Conservation (phyloP, 2,329 filamentous ascomycete genomes). For the Trichophyton schoenleinii region DNA sequence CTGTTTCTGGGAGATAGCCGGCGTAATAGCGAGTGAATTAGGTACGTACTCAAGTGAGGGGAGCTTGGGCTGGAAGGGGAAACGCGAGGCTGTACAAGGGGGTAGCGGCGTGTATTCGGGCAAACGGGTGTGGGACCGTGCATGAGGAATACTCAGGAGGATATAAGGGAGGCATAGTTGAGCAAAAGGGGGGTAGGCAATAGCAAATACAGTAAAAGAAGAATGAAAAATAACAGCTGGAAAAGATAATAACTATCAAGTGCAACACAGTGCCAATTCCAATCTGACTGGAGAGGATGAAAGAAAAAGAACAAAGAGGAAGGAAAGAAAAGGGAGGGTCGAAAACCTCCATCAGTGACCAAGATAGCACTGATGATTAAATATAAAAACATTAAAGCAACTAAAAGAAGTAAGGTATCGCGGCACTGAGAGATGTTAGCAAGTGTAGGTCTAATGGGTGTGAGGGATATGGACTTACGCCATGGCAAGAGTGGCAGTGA, state of each 20-base stretch:
- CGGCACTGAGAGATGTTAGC: slow-evolving; percentile 24
- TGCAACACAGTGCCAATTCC: slow-evolving; percentile 1
- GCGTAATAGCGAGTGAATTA: not conserved
- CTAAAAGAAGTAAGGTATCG: slow-evolving; percentile 38
- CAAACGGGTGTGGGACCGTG: not conserved
- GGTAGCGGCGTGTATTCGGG: not conserved
- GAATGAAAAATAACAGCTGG: slow-evolving; percentile 16
- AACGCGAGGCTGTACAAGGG: not conserved
- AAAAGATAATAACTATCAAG: slow-evolving; percentile 10
- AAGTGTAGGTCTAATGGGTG: not conserved
- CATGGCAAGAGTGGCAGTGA: slow-evolving; percentile 75
- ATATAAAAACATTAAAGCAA: not conserved
- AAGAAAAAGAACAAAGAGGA: not conserved
- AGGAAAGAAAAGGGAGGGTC: not conserved
- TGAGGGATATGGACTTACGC: slow-evolving; percentile 54
- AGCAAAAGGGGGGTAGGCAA: slow-evolving; percentile 8
- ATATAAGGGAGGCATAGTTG: not conserved
- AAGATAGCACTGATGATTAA: not conserved
- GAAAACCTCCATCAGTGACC: not conserved
- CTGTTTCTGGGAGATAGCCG: not conserved
- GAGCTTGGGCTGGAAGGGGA: not conserved
- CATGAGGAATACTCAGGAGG: not conserved
- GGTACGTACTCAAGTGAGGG: not conserved
- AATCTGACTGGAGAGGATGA: not conserved
- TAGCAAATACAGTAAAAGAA: slow-evolving; percentile 15